Percentiles rank a stretch among this genome's conserved stretches.
Conservation (phyloP, 2,329 filamentous ascomycete genomes). For the Phialophora macrospora region DNA sequence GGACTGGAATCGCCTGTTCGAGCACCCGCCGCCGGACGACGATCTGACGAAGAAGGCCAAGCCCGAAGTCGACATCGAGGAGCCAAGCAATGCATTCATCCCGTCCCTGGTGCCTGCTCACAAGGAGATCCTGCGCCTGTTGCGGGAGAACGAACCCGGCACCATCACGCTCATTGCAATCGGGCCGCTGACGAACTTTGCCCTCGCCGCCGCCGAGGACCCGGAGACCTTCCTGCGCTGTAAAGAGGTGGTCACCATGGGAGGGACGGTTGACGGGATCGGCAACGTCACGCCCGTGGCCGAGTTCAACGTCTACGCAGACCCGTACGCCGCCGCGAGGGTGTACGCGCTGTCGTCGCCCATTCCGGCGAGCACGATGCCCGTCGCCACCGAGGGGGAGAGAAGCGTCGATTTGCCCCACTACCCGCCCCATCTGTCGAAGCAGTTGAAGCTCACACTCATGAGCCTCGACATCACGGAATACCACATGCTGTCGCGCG, state of each 20-base stretch:
- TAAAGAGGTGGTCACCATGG: slow-evolving; percentile 95
- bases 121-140: slow-evolving; percentile 84
- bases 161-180: slow-evolving; percentile 89
- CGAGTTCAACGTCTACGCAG: slow-evolving; percentile 96
- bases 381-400: slow-evolving; percentile 57
- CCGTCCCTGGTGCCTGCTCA: slow-evolving; percentile 76
- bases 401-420: slow-evolving; percentile 55
- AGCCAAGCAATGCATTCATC: slow-evolving; percentile 66
- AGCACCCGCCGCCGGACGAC: slow-evolving; percentile 48
- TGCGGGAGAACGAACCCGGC: slow-evolving; percentile 78
- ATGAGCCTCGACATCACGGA: slow-evolving; percentile 80
- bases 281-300: slow-evolving; percentile 85
- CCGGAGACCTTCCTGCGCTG: slow-evolving; percentile 85
- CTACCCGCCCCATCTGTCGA: slow-evolving; percentile 69
- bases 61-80: slow-evolving; percentile 36
- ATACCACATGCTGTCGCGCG: slow-evolving; percentile 67
- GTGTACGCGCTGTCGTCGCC: slow-evolving; percentile 78
- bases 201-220: slow-evolving; percentile 84
- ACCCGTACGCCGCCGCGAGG: slow-evolving; percentile 75
- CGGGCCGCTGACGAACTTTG: slow-evolving; percentile 91
- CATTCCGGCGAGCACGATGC: slow-evolving; percentile 78
- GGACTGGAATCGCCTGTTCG: slow-evolving; percentile 73
- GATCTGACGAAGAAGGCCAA: slow-evolving; percentile 56
- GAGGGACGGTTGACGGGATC: slow-evolving; percentile 75
- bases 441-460: slow-evolving; percentile 68